Base-by-base conservation (phyloP, 768 basidiomycete species). In the Mycena haematopus region DNA sequence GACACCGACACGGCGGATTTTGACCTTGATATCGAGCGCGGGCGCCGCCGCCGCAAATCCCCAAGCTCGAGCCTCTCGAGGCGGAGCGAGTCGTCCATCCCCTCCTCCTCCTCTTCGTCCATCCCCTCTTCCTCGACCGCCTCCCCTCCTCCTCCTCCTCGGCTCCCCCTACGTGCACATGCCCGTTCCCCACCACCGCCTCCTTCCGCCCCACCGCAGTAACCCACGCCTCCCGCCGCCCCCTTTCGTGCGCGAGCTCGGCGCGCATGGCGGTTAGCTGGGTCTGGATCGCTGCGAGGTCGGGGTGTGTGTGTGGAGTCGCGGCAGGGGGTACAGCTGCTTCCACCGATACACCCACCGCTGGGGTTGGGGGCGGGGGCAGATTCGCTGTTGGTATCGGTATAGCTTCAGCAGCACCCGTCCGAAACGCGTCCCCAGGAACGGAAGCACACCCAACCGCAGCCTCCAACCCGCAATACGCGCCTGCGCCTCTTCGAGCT, bases 401-500 rank as follows among this genome's bases (percentile, higher is more conserved):
- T n/a, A n/a, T n/a, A n/a, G n/a, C n/a, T n/a, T n/a, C n/a, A n/a
- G n/a, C n/a, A n/a, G n/a, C n/a, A n/a, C n/a, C n/a, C n/a, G n/a
- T n/a, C n/a, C n/a, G n/a, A n/a, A n/a, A n/a, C n/a, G n/a, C n/a
- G n/a, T n/a, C n/a, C n/a, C n/a, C n/a, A n/a, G n/a, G n/a, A n/a
- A n/a, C n/a, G n/a, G n/a, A n/a, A n/a, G n/a, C n/a, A n/a, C n/a
- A n/a, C n/a, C n/a, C n/a, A n/a, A n/a, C n/a, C 29, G 4, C 29
- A 4, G 80, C 81, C 70, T 94, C 91, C 9, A 97, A 80, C 0
- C 83, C 79, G 4, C 82, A 91, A 91, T 60, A 93, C 78, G 53
- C n/a, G 87, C 83, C 27, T 94, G 79, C 0, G 94, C 91, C 1
- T 85, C 82, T 55, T 88, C 86, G 29, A 99, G 86, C 70, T 95